Evolutionary conservation across 495 filamentous ascomycete species (phyloP).

Genomic region (Penicillium canariense): DNA sequence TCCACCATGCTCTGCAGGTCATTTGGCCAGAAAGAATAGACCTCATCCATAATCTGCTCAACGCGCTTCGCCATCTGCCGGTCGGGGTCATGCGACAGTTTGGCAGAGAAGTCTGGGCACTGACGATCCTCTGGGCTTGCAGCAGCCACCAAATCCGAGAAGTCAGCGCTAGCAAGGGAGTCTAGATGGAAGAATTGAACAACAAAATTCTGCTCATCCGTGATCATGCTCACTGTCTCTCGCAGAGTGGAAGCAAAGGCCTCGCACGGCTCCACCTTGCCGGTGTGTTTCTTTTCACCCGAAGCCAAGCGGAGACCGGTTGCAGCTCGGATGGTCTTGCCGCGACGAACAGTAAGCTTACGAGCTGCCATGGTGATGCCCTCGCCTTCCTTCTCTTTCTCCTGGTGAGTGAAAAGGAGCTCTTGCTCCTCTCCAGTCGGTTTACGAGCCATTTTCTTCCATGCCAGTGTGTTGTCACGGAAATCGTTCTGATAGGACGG

Average conservation of each 20-base stretch:
- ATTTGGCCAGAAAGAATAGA: conserved; percentile 76
- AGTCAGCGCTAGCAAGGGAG: conserved; percentile 73
- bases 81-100: conserved; percentile 78
- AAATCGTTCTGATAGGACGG: conserved; percentile 81
- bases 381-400: conserved; percentile 72
- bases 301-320: conserved; percentile 51
- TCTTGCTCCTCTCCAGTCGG: conserved; percentile 82
- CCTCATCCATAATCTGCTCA: conserved; percentile 77
- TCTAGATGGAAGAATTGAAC: conserved; percentile 90
- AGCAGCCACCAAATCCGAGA: conserved; percentile 69
- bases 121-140: conserved; percentile 64
- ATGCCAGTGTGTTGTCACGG: conserved; percentile 70
- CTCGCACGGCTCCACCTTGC: conserved; percentile 72
- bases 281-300: conserved; percentile 65
- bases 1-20: conserved; percentile 80
- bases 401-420: conserved; percentile 79
- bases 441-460: conserved; percentile 80
- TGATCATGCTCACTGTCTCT: conserved; percentile 74
- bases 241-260: conserved; percentile 77
- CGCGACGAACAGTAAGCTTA: conserved; percentile 89
- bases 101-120: conserved; percentile 65
- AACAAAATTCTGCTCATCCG: conserved; percentile 91
- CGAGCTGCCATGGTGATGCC: conserved; percentile 73
- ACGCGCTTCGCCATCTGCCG: conserved; percentile 76
- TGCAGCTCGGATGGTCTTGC: conserved; percentile 76